A percentile compares a stretch with the other conserved stretches of the same genome.
These are phyloP conservation scores for Suillus weaverae DNA, from an alignment of 768 basidiomycete genomes.

Conservation along the genomic window DNA sequence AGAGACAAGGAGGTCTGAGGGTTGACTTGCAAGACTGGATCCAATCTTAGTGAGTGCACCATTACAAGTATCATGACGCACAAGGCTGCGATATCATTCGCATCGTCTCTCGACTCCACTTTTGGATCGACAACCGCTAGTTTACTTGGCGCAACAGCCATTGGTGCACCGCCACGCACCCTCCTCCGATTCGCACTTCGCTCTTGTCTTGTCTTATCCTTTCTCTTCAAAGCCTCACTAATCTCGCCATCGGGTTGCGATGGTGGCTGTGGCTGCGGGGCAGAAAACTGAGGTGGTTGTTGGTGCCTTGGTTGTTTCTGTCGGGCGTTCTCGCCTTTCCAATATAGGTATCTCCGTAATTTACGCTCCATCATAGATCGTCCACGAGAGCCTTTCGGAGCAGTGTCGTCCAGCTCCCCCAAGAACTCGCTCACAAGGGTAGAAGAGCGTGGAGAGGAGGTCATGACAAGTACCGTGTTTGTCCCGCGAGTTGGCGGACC, in stretches of 20 bases:
- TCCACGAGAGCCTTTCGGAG: slow-evolving; percentile 63
- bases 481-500: slow-evolving; percentile 46
- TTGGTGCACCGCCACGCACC: slow-evolving; percentile 69
- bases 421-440: slow-evolving; percentile 80
- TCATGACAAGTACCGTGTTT: slow-evolving; percentile 87
- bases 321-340: slow-evolving; percentile 58
- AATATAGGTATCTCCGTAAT: slow-evolving; percentile 71
- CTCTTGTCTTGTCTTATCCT: slow-evolving; percentile 65
- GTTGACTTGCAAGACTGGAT: slow-evolving; percentile 23
- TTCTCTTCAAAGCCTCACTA: slow-evolving; percentile 76
- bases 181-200: slow-evolving; percentile 66
- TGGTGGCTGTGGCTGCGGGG: slow-evolving; percentile 16
- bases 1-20: slow-evolving; percentile 13
- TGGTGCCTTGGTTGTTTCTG: slow-evolving; percentile 23
- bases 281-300: neutral
- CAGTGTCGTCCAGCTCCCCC: slow-evolving; percentile 54
- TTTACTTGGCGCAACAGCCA: slow-evolving; percentile 12
- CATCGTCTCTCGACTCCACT: slow-evolving; percentile 21
- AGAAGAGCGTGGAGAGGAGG: slow-evolving; percentile 74
- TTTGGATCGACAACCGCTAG: slow-evolving; percentile 11
- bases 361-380: slow-evolving; percentile 78
- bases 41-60: neutral
- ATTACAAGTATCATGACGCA: slow-evolving; percentile 32
- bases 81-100: slow-evolving; percentile 55
- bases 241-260: slow-evolving; percentile 39